Base-by-base conservation (phyloP, 305 asterid genomes). In the Fraxinus velutina region DNA sequence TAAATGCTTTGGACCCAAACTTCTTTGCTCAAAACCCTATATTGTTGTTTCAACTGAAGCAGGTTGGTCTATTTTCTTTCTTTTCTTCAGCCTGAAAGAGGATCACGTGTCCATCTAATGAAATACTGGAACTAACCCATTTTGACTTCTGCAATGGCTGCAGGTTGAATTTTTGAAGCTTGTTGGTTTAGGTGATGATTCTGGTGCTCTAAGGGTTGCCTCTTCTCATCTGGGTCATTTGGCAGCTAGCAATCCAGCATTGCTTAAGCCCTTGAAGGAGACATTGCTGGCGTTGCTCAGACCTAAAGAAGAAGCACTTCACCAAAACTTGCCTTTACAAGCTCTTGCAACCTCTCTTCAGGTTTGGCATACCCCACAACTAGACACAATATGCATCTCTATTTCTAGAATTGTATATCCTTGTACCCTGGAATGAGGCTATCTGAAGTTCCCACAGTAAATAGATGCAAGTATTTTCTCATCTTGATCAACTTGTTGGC, bases 81-180 rank as follows among this genome's bases (percentile, higher is more conserved):
- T 17, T 73, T 73, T 62, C 27, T 78, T 73, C 32, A 39, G 50
- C 72, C 33, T 82, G n/a, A 19, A 29, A 57, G 15, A 9, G 68
- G 19, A 21, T 22, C 15, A 8, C 32, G 1, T 60, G 71, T 5
- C 5, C 12, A 5, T 52, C 24, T 13, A 30, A 62, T 39, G 78
- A 55, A 30, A 76, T 62, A 64, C 19, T 68, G 60, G 57, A 77
- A 73, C 55, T 68, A 73, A 73, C 73, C 76, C 81, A 72, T 62
- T 79, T 72, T 36, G 74, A 78, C 72, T 80, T 55, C 79, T 27
- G n/a, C 50, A 57, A 68, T 78, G 47, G 77, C 72, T 89, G 87
- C 92, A 96, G 99, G 94, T 94, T 88, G 99, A 96, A 82, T 96
- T 96, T 87, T 84, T 91, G 83, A 96, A 96, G 91, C 90, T 89